Percentiles rank a stretch among this genome's conserved stretches.
phyloP scores from a whole-genome alignment of 306 rosid species.

The Glycine soja region DNA sequence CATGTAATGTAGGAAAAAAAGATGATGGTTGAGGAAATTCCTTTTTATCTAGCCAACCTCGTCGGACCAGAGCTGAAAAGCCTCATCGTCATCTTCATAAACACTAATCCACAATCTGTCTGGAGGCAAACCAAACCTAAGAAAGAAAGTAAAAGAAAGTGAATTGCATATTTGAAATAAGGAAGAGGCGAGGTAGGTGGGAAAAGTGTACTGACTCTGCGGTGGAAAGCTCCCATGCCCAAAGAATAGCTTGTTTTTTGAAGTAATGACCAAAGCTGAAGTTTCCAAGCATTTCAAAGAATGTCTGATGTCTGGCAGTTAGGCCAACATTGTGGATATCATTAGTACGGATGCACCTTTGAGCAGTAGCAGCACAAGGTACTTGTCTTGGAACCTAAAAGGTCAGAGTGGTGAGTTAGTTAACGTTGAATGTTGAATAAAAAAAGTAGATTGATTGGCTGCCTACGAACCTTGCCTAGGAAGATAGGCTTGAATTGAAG shows the following conservation, averaged over 20 bases:
- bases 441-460: too few species aligned
- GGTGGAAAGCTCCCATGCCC: slow-evolving; percentile 98
- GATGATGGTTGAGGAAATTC: slow-evolving; percentile 13
- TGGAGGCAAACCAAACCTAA: slow-evolving; percentile 78
- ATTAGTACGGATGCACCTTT: slow-evolving; percentile 90
- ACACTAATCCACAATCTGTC: slow-evolving; percentile 87
- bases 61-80: slow-evolving; percentile 77
- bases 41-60: slow-evolving; percentile 59
- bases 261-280: slow-evolving; percentile 98
- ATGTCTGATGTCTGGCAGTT: slow-evolving; percentile 87
- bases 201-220: slow-evolving; percentile 65
- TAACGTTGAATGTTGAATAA: not conserved
- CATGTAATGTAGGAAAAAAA: not conserved
- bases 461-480: slow-evolving; percentile 57
- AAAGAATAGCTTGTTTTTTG: slow-evolving; percentile 86
- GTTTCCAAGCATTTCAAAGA: slow-evolving; percentile 98
- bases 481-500: slow-evolving; percentile 95
- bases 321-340: slow-evolving; percentile 91
- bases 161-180: too few species aligned
- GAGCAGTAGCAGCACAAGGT: slow-evolving; percentile 84
- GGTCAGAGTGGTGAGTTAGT: not conserved
- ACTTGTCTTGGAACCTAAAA: slow-evolving; percentile 69
- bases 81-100: slow-evolving; percentile 82
- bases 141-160: slow-evolving; percentile 37
- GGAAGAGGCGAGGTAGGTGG: too few species aligned